These are phyloP conservation scores for Colletotrichum chrysophilum DNA, from an alignment of 2,329 filamentous ascomycete species.

Conservation along the genomic window DNA sequence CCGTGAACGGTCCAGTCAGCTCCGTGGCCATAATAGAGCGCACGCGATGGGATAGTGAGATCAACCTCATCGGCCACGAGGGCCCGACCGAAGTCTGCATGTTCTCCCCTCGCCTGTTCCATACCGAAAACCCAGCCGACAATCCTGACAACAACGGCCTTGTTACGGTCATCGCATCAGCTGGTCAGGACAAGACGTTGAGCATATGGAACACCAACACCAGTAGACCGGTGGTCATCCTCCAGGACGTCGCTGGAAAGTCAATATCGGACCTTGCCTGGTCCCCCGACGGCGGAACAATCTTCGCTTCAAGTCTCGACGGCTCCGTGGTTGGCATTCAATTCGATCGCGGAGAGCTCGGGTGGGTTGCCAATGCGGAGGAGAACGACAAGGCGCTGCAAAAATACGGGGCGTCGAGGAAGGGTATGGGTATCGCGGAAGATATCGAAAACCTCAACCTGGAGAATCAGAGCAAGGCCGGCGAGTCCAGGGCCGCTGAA, in stretches of 20 bases:
- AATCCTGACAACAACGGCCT: constrained; percentile 55
- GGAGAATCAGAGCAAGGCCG: constrained; percentile 91
- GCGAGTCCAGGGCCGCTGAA: constrained; percentile 87
- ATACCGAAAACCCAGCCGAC: constrained; percentile 68
- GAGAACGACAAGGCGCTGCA: constrained; percentile 93
- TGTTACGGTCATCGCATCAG: constrained; percentile 95
- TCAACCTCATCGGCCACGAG: constrained; percentile 97
- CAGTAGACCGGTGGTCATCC: constrained; percentile 86
- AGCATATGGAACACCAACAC: constrained; percentile 99
- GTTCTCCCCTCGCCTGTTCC: constrained; percentile 91
- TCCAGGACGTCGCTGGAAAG: constrained; percentile 87
- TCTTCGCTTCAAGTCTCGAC: constrained; percentile 88
- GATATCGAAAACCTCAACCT: constrained; percentile 87
- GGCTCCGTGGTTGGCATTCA: constrained; percentile 83
- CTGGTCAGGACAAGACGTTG: constrained; percentile 93
- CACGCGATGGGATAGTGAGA: constrained; percentile 92
- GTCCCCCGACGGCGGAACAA: constrained; percentile 86
- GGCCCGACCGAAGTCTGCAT: constrained; percentile 96
- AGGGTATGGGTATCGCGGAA: constrained; percentile 89
- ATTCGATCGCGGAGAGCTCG: constrained; percentile 87
- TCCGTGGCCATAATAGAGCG: constrained; percentile 96
- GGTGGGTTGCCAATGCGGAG: constrained; percentile 82
- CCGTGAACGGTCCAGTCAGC: constrained; percentile 95
- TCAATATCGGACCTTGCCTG: constrained; percentile 94
- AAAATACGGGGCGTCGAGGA: constrained; percentile 88